Base-by-base conservation (phyloP, 208 protist genomes). In the Wallacemonas collosoma region DNA sequence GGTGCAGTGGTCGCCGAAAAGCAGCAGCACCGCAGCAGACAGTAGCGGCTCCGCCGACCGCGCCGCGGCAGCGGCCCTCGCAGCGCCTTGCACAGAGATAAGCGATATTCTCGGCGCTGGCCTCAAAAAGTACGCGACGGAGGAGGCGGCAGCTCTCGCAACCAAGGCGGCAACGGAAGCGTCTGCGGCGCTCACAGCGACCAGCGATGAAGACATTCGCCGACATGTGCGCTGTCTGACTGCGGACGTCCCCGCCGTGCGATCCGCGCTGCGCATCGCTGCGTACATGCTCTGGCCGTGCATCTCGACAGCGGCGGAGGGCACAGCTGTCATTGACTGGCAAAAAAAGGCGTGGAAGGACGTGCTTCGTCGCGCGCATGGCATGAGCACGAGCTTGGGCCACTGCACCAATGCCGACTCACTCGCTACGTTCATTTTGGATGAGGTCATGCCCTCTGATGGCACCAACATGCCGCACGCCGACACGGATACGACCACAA, bases 151-250 rank as follows among this genome's bases (percentile, higher is more conserved):
- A 43, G 50, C 67, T 8, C 14, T 40, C n/a, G 68, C 63, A 38
- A 43, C 51, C 15, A 44, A 63, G 41, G 70, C 71, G 35, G 74
- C 64, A 6, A 36, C 60, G 3, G 55, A 41, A 1, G 48, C 45
- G 4, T 4, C 45, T 12, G 54, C 40, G 4, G 39, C 47, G 5
- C 9, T 74, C 4, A 11, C 3, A n/a, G 36, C 41, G 5, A 47
- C 47, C 17, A 68, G 26, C 17, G 66, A 79, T 62, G 56, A 40
- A 12, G 71, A 78, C 9, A 67, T 91, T 38, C 70, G 83, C 3
- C 77, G 47, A 36, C 78, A 73, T 12, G 86, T 91, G 69, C 85
- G 72, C 3, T 96, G 91, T 76, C 82, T 84, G 51, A 63, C 78
- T 3, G 63, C 55, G 17, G 81, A 93, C 56, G 51, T 79, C 11